These are phyloP conservation scores for Chrysochromulina tobinii DNA, from an alignment of 78 protist genomes.

Conservation along the genomic window DNA sequence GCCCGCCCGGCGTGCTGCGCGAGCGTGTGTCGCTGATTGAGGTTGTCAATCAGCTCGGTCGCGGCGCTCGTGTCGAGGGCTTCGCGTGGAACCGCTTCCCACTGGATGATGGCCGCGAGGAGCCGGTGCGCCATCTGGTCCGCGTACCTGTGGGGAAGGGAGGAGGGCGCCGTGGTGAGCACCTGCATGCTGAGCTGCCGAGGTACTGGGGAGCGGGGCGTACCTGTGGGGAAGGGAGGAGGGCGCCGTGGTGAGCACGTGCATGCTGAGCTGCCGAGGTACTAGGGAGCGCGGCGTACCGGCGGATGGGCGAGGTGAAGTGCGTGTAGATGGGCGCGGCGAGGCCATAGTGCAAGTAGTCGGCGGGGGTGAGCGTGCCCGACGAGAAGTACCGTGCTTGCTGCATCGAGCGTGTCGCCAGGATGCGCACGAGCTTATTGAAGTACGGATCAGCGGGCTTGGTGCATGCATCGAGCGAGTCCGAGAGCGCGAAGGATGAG, in stretches of 20 bases:
- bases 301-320: conserved; percentile 98
- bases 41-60: background rate
- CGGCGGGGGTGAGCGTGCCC: conserved; percentile 38
- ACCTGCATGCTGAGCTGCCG: too few relatives aligned
- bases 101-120: conserved; percentile 36
- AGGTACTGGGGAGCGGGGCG: background rate
- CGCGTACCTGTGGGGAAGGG: too few relatives aligned
- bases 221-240: conserved; percentile 40
- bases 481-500: conserved; percentile 55
- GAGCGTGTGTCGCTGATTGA: conserved; percentile 53
- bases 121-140: conserved; percentile 37
- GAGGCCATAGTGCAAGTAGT: conserved; percentile 91
- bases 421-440: conserved; percentile 77
- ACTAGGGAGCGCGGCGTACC: conserved; percentile 23
- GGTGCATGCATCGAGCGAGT: conserved; percentile 61
- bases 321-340: conserved; percentile 95
- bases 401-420: conserved; percentile 87
- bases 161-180: too few relatives aligned
- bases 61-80: background rate
- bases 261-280: too few relatives aligned
- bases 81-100: background rate
- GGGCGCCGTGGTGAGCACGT: too few relatives aligned
- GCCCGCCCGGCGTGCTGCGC: conserved; percentile 86
- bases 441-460: conserved; percentile 58
- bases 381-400: conserved; percentile 84